These are phyloP conservation scores for Alternaria sp. DNA, from an alignment of 2,329 filamentous ascomycete genomes.

Conservation along the genomic window DNA sequence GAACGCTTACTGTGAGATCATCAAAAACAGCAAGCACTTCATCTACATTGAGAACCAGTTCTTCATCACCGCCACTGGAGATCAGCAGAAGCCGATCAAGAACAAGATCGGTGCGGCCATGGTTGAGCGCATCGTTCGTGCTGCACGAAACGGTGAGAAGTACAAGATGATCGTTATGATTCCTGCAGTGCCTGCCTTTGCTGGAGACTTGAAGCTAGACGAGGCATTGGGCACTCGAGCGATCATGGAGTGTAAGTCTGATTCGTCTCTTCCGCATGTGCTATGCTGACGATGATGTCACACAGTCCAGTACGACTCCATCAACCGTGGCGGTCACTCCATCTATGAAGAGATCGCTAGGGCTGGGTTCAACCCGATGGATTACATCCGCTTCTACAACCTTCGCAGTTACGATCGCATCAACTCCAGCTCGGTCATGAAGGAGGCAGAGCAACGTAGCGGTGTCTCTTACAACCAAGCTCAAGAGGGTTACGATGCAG, in stretches of 20 bases:
- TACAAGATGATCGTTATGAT: conserved; percentile 81
- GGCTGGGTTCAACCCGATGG: conserved; percentile 70
- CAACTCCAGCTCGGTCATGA: conserved; percentile 70
- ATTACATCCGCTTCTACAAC: conserved; percentile 86
- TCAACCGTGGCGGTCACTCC: conserved; percentile 76
- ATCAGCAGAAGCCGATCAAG: conserved; percentile 72
- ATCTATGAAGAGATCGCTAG: conserved; percentile 75
- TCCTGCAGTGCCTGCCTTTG: conserved; percentile 81
- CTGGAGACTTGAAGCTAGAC: conserved; percentile 76
- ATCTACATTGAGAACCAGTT: conserved; percentile 87
- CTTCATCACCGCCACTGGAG: conserved; percentile 82
- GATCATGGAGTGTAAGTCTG: conserved; percentile 70
- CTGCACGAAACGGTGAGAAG: conserved; percentile 67
- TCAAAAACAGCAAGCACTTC: conserved; percentile 72
- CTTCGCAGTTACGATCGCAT: conserved; percentile 84
- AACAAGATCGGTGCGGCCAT: conserved; percentile 82
- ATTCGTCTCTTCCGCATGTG: neutral
- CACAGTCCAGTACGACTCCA: conserved; percentile 74
- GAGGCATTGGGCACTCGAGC: conserved; percentile 77
- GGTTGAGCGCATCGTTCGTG: conserved; percentile 76
- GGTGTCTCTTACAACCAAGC: conserved; percentile 74
- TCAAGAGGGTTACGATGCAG: conserved; percentile 67
- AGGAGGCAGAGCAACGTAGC: conserved; percentile 64
- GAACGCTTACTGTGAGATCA: conserved; percentile 80
- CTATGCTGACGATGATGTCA: neutral